These are phyloP conservation scores for Candida ulmi DNA, from an alignment of 805 yeast genomes.

Conservation along the genomic window DNA sequence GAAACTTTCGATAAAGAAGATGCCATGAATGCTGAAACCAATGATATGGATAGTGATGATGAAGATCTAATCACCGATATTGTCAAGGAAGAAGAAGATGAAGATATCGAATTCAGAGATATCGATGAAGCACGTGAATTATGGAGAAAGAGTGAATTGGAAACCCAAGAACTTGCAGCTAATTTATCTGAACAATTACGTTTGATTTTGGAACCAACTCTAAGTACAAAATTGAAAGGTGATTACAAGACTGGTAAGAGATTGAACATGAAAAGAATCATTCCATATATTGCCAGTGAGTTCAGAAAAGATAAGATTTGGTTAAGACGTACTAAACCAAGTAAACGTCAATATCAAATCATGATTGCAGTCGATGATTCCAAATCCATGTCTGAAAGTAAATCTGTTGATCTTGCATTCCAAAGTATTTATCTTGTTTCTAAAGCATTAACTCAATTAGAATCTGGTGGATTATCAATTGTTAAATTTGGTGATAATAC, in stretches of 20 bases:
- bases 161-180: constrained; percentile 85
- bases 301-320: constrained; percentile 97
- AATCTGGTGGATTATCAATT: constrained; percentile 87
- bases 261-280: constrained; percentile 93
- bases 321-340: constrained; percentile 96
- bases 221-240: constrained; percentile 92
- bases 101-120: constrained; percentile 35
- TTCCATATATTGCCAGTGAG: constrained; percentile 95
- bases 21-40: constrained; percentile 25
- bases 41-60: constrained; percentile 21
- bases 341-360: constrained; percentile 94
- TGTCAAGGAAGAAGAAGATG: constrained; percentile 21
- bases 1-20: constrained; percentile 26
- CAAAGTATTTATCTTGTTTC: constrained; percentile 91
- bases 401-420: constrained; percentile 86
- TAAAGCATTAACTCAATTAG: constrained; percentile 88
- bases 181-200: constrained; percentile 89
- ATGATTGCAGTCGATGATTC: constrained; percentile 98
- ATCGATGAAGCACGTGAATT: constrained; percentile 65
- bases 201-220: constrained; percentile 88
- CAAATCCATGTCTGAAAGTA: constrained; percentile 93
- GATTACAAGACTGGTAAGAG: constrained; percentile 97
- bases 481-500: constrained; percentile 87
- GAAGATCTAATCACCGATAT: constrained; percentile 18
- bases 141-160: constrained; percentile 79